Percentiles rank a stretch among this genome's conserved stretches.
phyloP scores from a whole-genome alignment of 1,284 basidiomycete species.

The Phlebopus sp. region DNA sequence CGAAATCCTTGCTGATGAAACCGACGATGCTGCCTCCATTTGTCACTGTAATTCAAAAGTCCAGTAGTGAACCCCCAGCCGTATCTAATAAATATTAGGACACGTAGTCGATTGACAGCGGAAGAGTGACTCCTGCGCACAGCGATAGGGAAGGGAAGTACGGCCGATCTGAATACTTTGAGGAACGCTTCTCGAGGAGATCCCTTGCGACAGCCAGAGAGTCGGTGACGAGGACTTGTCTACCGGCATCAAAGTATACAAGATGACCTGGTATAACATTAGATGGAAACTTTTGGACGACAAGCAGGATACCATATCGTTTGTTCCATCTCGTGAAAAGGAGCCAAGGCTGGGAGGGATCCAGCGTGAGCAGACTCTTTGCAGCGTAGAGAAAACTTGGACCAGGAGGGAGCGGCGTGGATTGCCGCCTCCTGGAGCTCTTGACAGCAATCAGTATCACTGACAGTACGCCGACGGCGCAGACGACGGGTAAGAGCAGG shows the following conservation, averaged over 20 bases:
- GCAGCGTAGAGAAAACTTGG: neutral
- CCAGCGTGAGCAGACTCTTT: neutral
- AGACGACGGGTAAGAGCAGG: neutral
- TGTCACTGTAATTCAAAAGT: neutral
- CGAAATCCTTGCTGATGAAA: constrained; percentile 1
- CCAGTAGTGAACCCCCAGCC: neutral
- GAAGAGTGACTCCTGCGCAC: no score
- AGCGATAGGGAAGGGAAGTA: neutral
- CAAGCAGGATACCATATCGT: neutral
- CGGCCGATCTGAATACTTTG: constrained; percentile 6
- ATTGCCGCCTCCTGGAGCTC: neutral
- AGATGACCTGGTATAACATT: neutral
- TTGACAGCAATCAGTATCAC: neutral
- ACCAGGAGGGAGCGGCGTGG: neutral
- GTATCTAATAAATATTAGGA: neutral
- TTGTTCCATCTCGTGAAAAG: neutral
- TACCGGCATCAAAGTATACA: neutral
- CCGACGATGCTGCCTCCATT: constrained; percentile 1
- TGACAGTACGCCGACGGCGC: neutral
- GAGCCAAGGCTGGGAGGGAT: neutral
- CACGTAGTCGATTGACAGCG: no score
- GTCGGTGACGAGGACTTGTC: neutral
- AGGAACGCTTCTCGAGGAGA: constrained; percentile 6
- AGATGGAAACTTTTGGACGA: neutral
- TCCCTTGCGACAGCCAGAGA: neutral